phyloP scores from a whole-genome alignment of 345 rosid genomes.

The Viola odorata region DNA sequence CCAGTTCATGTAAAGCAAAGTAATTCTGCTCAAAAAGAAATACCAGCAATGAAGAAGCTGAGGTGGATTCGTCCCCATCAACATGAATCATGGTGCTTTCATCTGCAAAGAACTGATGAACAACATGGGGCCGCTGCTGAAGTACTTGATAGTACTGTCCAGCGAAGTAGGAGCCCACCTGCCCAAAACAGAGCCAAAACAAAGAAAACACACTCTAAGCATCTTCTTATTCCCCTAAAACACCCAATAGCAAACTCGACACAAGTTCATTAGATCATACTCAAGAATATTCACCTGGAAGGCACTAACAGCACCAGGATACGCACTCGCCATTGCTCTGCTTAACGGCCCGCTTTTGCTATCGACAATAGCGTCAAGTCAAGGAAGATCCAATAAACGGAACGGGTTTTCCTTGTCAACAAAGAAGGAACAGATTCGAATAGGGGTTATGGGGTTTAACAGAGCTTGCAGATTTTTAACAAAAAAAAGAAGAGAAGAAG shows the following conservation, averaged over 20 bases:
- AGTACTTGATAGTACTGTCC: constrained; percentile 87
- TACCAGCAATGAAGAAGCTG: constrained; percentile 80
- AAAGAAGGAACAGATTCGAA: no score
- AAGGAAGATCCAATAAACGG: no score
- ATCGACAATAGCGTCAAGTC: constrained; percentile 16
- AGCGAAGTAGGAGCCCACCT: constrained; percentile 96
- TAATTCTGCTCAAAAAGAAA: background rate
- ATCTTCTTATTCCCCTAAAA: background rate
- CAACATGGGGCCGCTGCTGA: constrained; percentile 75
- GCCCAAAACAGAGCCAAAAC: background rate
- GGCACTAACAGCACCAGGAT: constrained; percentile 51
- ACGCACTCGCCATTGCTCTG: constrained; percentile 50
- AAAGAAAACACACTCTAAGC: background rate
- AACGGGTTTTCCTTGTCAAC: no score
- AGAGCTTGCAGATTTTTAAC: no score
- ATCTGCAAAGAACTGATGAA: constrained; percentile 81
- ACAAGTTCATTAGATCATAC: background rate
- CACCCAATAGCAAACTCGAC: background rate
- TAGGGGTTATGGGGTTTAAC: no score
- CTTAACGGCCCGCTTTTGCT: background rate
- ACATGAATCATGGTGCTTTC: constrained; percentile 66
- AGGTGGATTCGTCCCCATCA: constrained; percentile 60
- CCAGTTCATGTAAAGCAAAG: background rate
- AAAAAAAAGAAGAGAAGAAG: no score
- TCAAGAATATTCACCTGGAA: constrained; percentile 36